Evolutionary conservation across 2,329 filamentous ascomycete genomes (phyloP).

Genomic region (Acephala macrosclerotiorum): DNA sequence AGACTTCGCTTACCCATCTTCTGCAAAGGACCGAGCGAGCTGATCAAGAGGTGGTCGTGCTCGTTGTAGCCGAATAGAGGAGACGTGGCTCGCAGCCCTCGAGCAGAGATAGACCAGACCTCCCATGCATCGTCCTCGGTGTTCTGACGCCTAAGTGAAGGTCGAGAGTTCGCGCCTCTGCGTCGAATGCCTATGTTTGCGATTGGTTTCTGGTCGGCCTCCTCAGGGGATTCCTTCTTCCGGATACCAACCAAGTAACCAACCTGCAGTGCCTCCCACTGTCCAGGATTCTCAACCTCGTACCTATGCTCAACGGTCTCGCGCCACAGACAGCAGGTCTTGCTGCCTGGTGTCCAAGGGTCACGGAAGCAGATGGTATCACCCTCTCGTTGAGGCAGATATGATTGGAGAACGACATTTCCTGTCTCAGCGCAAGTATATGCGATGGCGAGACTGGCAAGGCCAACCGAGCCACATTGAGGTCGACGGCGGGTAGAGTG

Average conservation of each 20-base stretch:
- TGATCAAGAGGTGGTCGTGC: slow-evolving; percentile 66
- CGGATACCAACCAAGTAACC: slow-evolving; percentile 71
- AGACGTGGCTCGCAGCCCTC: slow-evolving; percentile 46
- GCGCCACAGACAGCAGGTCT: slow-evolving; percentile 58
- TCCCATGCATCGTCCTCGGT: slow-evolving; percentile 54
- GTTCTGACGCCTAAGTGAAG: neutral
- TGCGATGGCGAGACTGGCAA: slow-evolving; percentile 69
- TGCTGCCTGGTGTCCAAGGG: slow-evolving; percentile 48
- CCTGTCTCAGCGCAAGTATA: slow-evolving; percentile 67
- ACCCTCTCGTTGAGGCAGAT: slow-evolving; percentile 59
- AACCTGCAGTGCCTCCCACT: slow-evolving; percentile 68
- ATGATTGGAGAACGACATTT: slow-evolving; percentile 71
- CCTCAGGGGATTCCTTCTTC: slow-evolving; percentile 36
- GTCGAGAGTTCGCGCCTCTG: slow-evolving; percentile 19
- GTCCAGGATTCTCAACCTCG: slow-evolving; percentile 66
- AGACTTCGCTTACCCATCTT: slow-evolving; percentile 69
- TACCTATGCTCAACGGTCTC: slow-evolving; percentile 59
- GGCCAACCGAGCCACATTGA: slow-evolving; percentile 60
- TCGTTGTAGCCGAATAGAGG: slow-evolving; percentile 33
- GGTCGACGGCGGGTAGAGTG: slow-evolving; percentile 60
- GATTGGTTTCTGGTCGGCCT: neutral
- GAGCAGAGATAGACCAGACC: slow-evolving; percentile 57
- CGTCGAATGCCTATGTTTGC: slow-evolving; percentile 37
- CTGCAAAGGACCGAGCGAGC: slow-evolving; percentile 69
- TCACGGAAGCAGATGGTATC: slow-evolving; percentile 65